phyloP scores from a whole-genome alignment of 768 basidiomycete species.

The Clathrus columnatus region DNA sequence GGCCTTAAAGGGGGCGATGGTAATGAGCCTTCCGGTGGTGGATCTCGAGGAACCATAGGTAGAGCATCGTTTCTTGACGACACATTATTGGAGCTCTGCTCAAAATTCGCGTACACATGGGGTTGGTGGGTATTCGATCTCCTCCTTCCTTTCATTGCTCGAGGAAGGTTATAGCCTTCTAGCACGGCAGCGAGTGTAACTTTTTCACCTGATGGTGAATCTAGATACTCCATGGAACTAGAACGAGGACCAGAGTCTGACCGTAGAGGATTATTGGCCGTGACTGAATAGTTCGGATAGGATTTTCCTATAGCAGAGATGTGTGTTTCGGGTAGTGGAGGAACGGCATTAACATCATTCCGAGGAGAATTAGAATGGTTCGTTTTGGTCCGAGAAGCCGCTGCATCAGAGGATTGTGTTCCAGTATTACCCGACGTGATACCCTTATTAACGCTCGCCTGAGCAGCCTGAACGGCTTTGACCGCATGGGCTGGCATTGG shows the following conservation, averaged over 20 bases:
- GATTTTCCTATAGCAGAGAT: too few species aligned
- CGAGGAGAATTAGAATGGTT: neutral
- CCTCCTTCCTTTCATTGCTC: neutral
- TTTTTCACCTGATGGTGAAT: neutral
- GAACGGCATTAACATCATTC: neutral
- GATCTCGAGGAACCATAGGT: neutral
- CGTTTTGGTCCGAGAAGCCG: neutral
- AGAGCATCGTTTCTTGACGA: neutral
- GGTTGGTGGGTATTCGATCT: too few species aligned
- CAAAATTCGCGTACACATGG: neutral
- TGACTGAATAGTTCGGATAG: too few species aligned
- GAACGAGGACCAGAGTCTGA: too few species aligned
- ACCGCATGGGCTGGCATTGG: neutral
- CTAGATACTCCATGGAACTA: neutral
- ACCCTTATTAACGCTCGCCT: neutral
- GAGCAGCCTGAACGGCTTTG: neutral
- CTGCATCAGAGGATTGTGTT: neutral
- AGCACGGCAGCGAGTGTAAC: neutral
- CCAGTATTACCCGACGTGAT: neutral
- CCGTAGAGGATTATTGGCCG: too few species aligned
- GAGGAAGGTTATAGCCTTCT: neutral
- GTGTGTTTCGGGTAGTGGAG: neutral
- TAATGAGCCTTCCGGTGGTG: too few species aligned
- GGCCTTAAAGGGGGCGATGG: too few species aligned
- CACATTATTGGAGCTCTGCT: neutral